Evolutionary conservation across 768 basidiomycete species (phyloP), one percentile per base, ranked within the genome.

Genomic region (Brasilioporus rufonigricans): DNA sequence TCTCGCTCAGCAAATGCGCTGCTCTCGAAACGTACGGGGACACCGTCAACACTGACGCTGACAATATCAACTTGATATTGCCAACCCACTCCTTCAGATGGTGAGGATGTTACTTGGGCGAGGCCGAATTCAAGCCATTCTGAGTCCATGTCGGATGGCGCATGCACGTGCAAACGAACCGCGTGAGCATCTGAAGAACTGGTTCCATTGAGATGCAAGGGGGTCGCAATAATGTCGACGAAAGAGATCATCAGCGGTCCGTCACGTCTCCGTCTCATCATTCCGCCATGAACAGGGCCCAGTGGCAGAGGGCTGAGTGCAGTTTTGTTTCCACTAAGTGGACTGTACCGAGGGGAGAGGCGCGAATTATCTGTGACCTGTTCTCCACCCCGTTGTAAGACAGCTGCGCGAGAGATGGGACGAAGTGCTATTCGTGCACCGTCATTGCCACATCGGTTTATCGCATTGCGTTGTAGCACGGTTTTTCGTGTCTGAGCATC

Each of bases 111-210:
- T n/a, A 69, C 70, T 50, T 79, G 73, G 2, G 83, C 83, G 47
- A 91, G 73, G 26, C 87, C 88, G 62, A 91, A 90, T 66, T 90
- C 88, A 19, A 91, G 73, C 83, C 82, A 87, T 48, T 85, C 86
- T n/a, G 81, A 79, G 52, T 81, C 81, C n/a, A 74, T 64, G 32
- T 84, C 77, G 14, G 76, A 69, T 19, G 86, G 86, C 10, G 81
- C 80, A 40, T 81, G 80, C 24, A 89, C 67, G 50, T 59, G 69
- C 19, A 87, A 60, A 24, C 80, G 77, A 44, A 89, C 86, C 19
- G 80, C 85, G 59, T 90, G 87, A 33, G 76, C 76, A 35, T 73
- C 68, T 12, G 79, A 76, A 21, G 73, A 61, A 5, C 56, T 50
- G 21, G 41, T 50, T 29, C 50, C 53, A 39, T 59, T 45, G 26